These are phyloP conservation scores for Nannizzia gypsea DNA, from an alignment of 2,329 filamentous ascomycete genomes.

Conservation along the genomic window DNA sequence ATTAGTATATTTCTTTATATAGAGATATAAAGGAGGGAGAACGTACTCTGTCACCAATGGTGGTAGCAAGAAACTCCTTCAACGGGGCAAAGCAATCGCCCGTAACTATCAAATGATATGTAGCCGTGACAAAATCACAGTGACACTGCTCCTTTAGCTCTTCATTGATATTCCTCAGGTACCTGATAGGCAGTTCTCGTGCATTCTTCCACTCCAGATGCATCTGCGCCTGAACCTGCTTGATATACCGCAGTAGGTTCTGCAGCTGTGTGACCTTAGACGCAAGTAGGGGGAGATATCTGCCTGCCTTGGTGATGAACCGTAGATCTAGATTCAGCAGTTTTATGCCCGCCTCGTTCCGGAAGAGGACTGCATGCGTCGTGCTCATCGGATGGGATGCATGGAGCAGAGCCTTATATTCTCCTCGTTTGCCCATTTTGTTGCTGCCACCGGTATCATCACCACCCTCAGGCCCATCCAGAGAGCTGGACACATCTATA, in stretches of 20 bases:
- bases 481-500: constrained; percentile 28
- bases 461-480: neutral
- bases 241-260: constrained; percentile 73
- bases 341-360: constrained; percentile 27
- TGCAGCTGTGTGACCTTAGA: constrained; percentile 80
- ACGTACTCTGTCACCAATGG: constrained; percentile 62
- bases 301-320: constrained; percentile 61
- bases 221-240: constrained; percentile 68
- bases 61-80: constrained; percentile 80
- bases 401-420: constrained; percentile 44
- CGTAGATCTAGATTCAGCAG: constrained; percentile 72
- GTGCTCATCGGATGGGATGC: constrained; percentile 60
- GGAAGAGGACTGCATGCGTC: constrained; percentile 60
- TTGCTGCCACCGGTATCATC: constrained; percentile 22
- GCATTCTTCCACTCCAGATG: constrained; percentile 71
- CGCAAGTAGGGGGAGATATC: constrained; percentile 71
- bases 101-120: constrained; percentile 76
- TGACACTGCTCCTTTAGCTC: constrained; percentile 56
- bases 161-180: constrained; percentile 64
- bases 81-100: constrained; percentile 65
- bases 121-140: constrained; percentile 57
- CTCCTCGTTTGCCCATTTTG: constrained; percentile 30
- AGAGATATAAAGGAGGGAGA: neutral
- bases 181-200: constrained; percentile 65
- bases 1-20: too few relatives aligned